phyloP scores from a whole-genome alignment of 129 eudicot species.

The Helianthus annuus region DNA sequence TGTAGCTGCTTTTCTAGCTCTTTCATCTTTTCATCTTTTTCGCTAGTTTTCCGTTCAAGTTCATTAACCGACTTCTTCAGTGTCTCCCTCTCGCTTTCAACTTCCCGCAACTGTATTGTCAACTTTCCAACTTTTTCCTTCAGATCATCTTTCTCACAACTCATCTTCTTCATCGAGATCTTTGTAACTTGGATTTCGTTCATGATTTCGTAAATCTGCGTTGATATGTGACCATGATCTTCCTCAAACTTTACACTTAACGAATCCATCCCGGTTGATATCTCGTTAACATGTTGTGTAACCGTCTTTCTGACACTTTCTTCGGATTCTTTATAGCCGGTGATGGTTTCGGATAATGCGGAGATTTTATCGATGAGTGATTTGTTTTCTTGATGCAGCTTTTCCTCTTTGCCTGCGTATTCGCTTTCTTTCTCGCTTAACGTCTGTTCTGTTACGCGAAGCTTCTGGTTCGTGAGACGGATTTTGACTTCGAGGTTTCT shows the following conservation, averaged over 20 bases:
- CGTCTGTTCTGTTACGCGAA: constrained; percentile 84
- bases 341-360: constrained; percentile 38
- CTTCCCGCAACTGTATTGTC: constrained; percentile 27
- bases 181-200: constrained; percentile 61
- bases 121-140: constrained; percentile 47
- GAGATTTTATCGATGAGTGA: constrained; percentile 55
- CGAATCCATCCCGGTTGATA: constrained; percentile 54
- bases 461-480: constrained; percentile 82
- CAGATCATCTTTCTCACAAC: constrained; percentile 45
- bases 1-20: constrained; percentile 49
- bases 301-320: constrained; percentile 39
- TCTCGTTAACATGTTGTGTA: constrained; percentile 48
- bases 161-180: constrained; percentile 47
- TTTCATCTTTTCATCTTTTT: constrained; percentile 48
- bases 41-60: constrained; percentile 45
- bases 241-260: constrained; percentile 74
- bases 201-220: constrained; percentile 54
- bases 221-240: constrained; percentile 67
- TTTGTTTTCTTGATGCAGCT: constrained; percentile 62
- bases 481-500: constrained; percentile 75
- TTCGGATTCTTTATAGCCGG: constrained; percentile 54
- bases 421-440: constrained; percentile 64
- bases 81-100: constrained; percentile 42
- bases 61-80: constrained; percentile 36
- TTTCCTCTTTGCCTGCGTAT: constrained; percentile 49